A percentile compares a stretch with the other conserved stretches of the same genome.
phyloP scores from a whole-genome alignment of 2,329 filamentous ascomycete genomes.

The Penicillium verrucosum region DNA sequence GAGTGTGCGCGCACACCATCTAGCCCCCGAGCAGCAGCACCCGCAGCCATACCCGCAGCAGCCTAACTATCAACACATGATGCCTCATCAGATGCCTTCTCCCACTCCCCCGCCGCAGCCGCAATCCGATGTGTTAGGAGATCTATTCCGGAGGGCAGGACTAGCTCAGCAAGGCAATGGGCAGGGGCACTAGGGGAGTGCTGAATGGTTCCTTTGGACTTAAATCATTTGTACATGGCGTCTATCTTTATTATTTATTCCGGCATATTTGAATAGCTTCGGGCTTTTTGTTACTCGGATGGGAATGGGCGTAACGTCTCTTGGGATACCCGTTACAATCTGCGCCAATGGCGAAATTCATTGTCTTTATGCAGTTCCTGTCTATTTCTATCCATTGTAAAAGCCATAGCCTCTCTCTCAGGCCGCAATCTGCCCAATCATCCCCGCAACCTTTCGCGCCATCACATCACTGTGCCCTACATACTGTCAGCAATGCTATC shows the following conservation, averaged over 20 bases:
- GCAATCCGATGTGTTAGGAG: slow-evolving; percentile 38
- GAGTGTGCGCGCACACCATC: slow-evolving; percentile 49
- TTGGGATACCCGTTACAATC: slow-evolving; percentile 26
- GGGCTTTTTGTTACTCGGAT: neutral
- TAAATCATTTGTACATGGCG: slow-evolving; percentile 6
- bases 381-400: neutral
- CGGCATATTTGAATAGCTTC: neutral
- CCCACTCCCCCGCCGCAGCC: slow-evolving; percentile 18
- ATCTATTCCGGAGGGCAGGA: slow-evolving; percentile 45
- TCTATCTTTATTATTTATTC: slow-evolving; percentile 10
- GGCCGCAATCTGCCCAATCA: slow-evolving; percentile 45
- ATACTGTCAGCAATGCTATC: slow-evolving; percentile 5
- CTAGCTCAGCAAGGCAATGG: slow-evolving; percentile 29
- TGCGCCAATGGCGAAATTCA: slow-evolving; percentile 9
- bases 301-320: slow-evolving; percentile 7
- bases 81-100: slow-evolving; percentile 8
- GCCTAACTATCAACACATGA: slow-evolving; percentile 7
- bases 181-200: slow-evolving; percentile 11
- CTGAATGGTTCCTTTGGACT: neutral
- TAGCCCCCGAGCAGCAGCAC: slow-evolving; percentile 17
- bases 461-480: slow-evolving; percentile 47
- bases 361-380: slow-evolving; percentile 2
- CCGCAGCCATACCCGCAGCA: slow-evolving; percentile 11
- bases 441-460: slow-evolving; percentile 50
- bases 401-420: neutral